Conservation (phyloP, 345 rosid genomes). For the Aegle marmelos region DNA sequence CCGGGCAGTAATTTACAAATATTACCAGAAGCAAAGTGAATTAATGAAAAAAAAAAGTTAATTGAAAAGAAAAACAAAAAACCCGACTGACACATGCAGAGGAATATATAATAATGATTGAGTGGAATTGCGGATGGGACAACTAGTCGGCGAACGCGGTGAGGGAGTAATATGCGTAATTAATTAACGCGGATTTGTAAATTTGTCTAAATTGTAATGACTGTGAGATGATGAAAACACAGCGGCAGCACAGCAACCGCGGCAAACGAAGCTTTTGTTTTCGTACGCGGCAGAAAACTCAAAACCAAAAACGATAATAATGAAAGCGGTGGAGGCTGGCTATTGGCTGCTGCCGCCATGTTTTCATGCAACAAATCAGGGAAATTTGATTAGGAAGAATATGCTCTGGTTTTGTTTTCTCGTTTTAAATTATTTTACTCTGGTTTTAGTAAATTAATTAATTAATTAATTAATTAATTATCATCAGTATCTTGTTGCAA, state of each 20-base stretch:
- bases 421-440: too few species aligned
- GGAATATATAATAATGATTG: too few species aligned
- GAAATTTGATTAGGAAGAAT: too few species aligned
- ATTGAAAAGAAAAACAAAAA: too few species aligned
- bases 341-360: conserved; percentile 36
- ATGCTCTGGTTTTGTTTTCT: too few species aligned
- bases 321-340: conserved; percentile 18
- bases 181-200: background rate
- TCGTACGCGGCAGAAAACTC: background rate
- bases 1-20: too few species aligned
- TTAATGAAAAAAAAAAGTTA: too few species aligned
- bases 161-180: background rate
- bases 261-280: background rate
- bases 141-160: background rate
- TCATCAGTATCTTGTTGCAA: too few species aligned
- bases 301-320: conserved; percentile 7
- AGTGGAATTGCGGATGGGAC: background rate
- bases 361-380: conserved; percentile 66
- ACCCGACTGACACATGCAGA: too few species aligned
- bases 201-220: background rate
- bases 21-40: too few species aligned
- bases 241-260: background rate
- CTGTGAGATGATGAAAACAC: too few species aligned
- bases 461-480: background rate
- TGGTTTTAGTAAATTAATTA: background rate